Base-by-base conservation (phyloP, 2,329 filamentous ascomycete species). In the Nothomitra cinnamomea region DNA sequence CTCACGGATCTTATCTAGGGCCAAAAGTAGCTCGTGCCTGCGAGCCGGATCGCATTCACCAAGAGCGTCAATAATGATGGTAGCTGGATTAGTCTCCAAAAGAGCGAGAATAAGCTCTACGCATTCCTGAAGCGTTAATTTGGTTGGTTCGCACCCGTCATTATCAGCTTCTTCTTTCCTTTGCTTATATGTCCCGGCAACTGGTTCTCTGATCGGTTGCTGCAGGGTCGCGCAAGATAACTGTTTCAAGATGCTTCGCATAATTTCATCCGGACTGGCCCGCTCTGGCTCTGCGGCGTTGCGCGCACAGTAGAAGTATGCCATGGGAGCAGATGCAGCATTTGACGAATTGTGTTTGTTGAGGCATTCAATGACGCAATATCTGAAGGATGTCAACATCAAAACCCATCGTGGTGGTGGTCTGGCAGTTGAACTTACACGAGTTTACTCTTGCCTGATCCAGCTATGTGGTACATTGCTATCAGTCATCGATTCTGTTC, bases 51-150 rank as follows among this genome's bases (percentile, higher is more conserved):
- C 57, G 51, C 61, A 62, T 57, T 68, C 65, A 54, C 67, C 66
- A 19, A 68, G 56, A 21, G 63, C 66, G 54, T 67, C 64, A 36
- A 68, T 62, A 3, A 68, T 40, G 15, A 68, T 65, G 1, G 57
- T 65, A 1, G 60, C 59, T 42, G 58, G 56, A 32, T 58, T 54
- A 10, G 54, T 6, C 17, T 56, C 55, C 17, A 60, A 54, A 22
- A 66, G 54, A 41, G 60, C 51, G 17, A 63, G 17, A 28, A 66
- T 59, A 32, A 49, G 45, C 15, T 49, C 45, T 35, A 35, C 13
- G n/a, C 45, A n/a, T 17, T 49, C 45, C 15, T 2, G 2, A n/a
- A 35, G 4, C 24, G 45, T 35, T 10, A 49, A 17, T 35, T 49
- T 49, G 2, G 4, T 10, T 49, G 45, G 45, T 17, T 49, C 38